Base-by-base conservation (phyloP, 2,329 filamentous ascomycete genomes). In the Teratosphaeria destructans region DNA sequence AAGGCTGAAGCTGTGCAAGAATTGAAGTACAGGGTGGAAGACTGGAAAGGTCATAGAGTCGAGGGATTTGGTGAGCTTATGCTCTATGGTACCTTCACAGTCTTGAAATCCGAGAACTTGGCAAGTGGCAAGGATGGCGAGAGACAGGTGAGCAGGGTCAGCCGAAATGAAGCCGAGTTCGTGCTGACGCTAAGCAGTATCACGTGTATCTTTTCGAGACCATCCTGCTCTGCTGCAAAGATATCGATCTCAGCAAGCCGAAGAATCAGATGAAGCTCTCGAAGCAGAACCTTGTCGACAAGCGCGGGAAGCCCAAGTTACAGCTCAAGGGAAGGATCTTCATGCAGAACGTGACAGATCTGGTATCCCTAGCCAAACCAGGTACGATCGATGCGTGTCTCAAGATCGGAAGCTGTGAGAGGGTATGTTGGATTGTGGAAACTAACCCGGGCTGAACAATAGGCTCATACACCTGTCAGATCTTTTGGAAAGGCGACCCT, bases 261-360 rank as follows among this genome's bases (percentile, higher is more conserved):
- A 88, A 88, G 71, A 84, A 85, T 62, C 83, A 84, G 66, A 76
- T 84, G 65, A 90, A 88, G 72, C 89, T 90, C 59, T 93, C 90
- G 71, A 86, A 78, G 19, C 35, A 27, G 32, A 29, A 27, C 8
- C 70, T 78, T 16, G 81, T 84, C 60, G 89, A 85, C 73, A 86
- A 84, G 72, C 88, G 84, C 68, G 88, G 87, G 52, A 96, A 93
- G 75, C 77, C 80, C 32, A 83, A 82, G 66, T 80, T 97, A 62
- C 92, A 96, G 74, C 81, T 99, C 34, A 99, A 99, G 75, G 94
- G 94, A 47, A 85, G 94, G 57, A 99, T 99, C 68, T 97, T 96
- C 77, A 97, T 99, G 92, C 91, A 92, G 66, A 99, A 99, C 70
- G 93, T 99, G 58, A 97, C 92, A 47, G 90, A 96, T 73, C 87